These are phyloP conservation scores for Microthlaspi erraticum DNA, from an alignment of 345 rosid genomes.

Conservation along the genomic window DNA sequence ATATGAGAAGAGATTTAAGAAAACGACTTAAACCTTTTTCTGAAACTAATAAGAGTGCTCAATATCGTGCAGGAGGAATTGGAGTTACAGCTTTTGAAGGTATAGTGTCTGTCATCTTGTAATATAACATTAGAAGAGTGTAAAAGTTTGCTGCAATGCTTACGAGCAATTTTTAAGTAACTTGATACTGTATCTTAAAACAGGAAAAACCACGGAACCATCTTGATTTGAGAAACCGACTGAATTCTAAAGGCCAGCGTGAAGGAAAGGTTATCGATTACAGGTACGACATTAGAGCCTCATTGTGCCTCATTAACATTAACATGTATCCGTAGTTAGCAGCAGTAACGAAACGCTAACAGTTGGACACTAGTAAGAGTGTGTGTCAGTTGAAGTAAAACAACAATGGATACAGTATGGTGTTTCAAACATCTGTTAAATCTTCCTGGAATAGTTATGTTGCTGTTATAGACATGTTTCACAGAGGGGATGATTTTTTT, in stretches of 20 bases:
- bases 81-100: slow-evolving; percentile 77
- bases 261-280: slow-evolving; percentile 92
- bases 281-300: slow-evolving; percentile 51
- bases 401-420: background rate
- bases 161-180: background rate
- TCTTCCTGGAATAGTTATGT: background rate
- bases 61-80: slow-evolving; percentile 72
- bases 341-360: background rate
- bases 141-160: background rate
- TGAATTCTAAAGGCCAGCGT: slow-evolving; percentile 90
- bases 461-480: background rate
- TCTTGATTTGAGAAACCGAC: slow-evolving; percentile 91
- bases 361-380: slow-evolving; percentile 1
- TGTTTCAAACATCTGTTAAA: background rate
- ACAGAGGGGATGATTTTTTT: slow-evolving; percentile 14
- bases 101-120: slow-evolving; percentile 25
- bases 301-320: background rate
- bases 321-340: slow-evolving; percentile 11
- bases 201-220: slow-evolving; percentile 95
- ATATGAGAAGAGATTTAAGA: background rate
- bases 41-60: slow-evolving; percentile 25
- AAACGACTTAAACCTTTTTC: background rate
- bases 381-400: background rate
- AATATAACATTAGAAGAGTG: background rate
- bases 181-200: background rate